Evolutionary conservation across 139 green algal genomes (phyloP).

Genomic region (Axilococcus clingmanii): DNA sequence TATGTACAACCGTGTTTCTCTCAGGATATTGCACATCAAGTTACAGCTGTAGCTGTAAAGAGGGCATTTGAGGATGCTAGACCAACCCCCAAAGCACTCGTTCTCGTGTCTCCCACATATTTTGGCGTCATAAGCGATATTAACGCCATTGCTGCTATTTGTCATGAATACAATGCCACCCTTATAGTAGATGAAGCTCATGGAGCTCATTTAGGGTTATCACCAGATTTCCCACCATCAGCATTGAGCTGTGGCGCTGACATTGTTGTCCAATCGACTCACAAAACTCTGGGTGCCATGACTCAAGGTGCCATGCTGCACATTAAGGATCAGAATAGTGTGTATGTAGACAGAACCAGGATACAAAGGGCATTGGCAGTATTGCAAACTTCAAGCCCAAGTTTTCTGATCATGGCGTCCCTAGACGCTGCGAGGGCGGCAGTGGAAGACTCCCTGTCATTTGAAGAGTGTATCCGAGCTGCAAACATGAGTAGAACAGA

Average conservation of each 20-base stretch:
- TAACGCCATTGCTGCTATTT: constrained; percentile 39
- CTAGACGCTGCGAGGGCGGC: constrained; percentile 69
- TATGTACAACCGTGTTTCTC: constrained; percentile 33
- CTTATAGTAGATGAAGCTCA: constrained; percentile 92
- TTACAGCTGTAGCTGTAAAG: constrained; percentile 37
- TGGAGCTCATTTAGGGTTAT: constrained; percentile 69
- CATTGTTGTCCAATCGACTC: constrained; percentile 82
- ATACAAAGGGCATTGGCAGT: constrained; percentile 29
- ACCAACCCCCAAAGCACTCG: constrained; percentile 28
- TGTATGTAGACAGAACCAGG: neutral
- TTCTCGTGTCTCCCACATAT: constrained; percentile 87
- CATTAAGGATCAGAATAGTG: neutral
- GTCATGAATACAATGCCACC: constrained; percentile 39
- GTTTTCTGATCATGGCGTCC: constrained; percentile 84
- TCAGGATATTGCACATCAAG: constrained; percentile 46
- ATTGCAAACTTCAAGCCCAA: constrained; percentile 67
- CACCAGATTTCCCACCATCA: constrained; percentile 13
- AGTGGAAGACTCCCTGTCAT: constrained; percentile 18
- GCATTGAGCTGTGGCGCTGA: constrained; percentile 70
- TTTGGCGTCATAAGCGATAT: constrained; percentile 57
- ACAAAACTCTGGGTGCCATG: constrained; percentile 80
- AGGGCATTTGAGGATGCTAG: constrained; percentile 26
- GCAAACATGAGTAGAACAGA: too few species aligned
- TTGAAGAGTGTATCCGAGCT: constrained; percentile 20
- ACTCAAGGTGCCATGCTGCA: constrained; percentile 94